Conservation (phyloP, 352 stramenopile species). For the Phytophthora syringae region DNA sequence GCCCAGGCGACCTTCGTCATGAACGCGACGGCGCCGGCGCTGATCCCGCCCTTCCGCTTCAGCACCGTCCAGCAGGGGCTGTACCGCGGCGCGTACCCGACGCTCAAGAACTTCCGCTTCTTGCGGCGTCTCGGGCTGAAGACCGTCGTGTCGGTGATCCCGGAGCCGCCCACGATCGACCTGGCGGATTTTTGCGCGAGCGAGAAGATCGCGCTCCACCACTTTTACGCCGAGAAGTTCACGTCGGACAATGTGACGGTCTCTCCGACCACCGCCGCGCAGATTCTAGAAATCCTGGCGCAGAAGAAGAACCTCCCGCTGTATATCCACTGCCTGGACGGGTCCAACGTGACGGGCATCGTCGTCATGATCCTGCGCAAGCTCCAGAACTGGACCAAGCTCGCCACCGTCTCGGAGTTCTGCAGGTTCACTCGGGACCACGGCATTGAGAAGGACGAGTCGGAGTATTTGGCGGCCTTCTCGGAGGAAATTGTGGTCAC, state of each 20-base stretch:
- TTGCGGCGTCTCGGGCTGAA: constrained; percentile 74
- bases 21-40: constrained; percentile 62
- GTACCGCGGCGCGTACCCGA: constrained; percentile 84
- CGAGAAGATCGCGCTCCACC: constrained; percentile 76
- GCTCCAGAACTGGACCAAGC: constrained; percentile 90
- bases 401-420: constrained; percentile 84
- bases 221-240: constrained; percentile 90
- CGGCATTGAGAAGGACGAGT: constrained; percentile 88
- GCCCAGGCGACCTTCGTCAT: constrained; percentile 22
- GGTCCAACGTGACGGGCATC: constrained; percentile 87
- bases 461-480: constrained; percentile 81
- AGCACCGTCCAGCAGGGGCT: constrained; percentile 83
- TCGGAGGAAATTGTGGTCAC: constrained; percentile 87
- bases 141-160: constrained; percentile 83
- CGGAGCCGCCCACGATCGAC: constrained; percentile 79
- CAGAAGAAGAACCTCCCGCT: constrained; percentile 81
- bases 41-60: constrained; percentile 90
- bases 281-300: constrained; percentile 83
- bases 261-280: constrained; percentile 67
- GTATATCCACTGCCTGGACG: constrained; percentile 90
- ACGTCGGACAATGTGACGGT: constrained; percentile 89
- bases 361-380: constrained; percentile 90
- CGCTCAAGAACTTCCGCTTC: constrained; percentile 90
- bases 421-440: constrained; percentile 89
- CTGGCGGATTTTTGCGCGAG: constrained; percentile 72